Conservation (phyloP, 139 green algal species). For the Microglena sp. region DNA sequence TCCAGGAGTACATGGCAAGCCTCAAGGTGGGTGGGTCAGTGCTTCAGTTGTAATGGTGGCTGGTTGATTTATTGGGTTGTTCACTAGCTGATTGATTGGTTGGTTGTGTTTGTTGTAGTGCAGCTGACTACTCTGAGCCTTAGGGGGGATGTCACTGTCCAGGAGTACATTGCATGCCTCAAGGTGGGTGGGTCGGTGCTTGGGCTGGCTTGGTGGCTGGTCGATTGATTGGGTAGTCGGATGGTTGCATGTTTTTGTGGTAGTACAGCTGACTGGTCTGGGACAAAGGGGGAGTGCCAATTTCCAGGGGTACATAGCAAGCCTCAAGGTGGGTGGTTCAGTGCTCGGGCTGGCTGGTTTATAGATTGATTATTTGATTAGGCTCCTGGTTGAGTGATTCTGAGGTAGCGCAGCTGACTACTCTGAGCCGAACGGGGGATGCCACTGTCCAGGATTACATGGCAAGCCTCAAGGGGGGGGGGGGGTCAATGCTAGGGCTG, state of each 20-base stretch:
- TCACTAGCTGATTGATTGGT: neutral
- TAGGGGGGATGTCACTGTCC: neutral
- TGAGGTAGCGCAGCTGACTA: slow-evolving; percentile 51
- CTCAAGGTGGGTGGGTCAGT: slow-evolving; percentile 39
- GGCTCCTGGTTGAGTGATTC: neutral
- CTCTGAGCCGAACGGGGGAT: slow-evolving; percentile 41
- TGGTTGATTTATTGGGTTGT: neutral
- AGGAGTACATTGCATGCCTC: too few relatives aligned
- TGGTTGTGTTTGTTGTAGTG: neutral
- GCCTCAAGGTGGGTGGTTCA: slow-evolving; percentile 47
- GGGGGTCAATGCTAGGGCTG: too few relatives aligned
- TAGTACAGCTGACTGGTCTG: slow-evolving; percentile 39
- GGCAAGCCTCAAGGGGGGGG: slow-evolving; percentile 40
- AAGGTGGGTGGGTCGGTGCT: too few relatives aligned
- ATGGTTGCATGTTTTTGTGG: slow-evolving; percentile 7
- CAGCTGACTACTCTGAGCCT: neutral
- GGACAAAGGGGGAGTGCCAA: slow-evolving; percentile 38
- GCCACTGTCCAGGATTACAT: slow-evolving; percentile 62
- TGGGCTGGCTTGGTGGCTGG: too few relatives aligned
- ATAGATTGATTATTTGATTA: too few relatives aligned
- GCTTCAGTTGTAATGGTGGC: neutral
- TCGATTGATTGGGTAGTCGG: neutral
- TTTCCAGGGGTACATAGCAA: slow-evolving; percentile 53
- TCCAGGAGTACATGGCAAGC: slow-evolving; percentile 59
- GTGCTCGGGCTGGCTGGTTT: too few relatives aligned